Evolutionary conservation across 192 early-diverging fungal genomes (phyloP).

Genomic region (Haplosporangium gracile): DNA sequence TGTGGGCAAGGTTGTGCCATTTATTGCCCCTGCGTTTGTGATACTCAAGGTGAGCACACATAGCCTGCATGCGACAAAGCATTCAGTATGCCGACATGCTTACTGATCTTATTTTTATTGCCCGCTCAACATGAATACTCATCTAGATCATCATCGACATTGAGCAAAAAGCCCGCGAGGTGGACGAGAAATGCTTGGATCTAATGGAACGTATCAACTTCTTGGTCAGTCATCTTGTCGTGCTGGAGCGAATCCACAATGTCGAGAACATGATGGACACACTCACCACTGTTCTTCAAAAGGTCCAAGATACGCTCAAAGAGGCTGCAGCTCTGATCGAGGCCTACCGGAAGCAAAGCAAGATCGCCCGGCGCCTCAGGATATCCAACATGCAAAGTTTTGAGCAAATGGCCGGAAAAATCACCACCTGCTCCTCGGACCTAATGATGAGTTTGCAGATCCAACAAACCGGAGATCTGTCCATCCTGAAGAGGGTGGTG

Average conservation of each 20-base stretch:
- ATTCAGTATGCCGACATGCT: not conserved
- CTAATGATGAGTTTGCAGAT: constrained; percentile 64
- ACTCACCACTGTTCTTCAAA: constrained; percentile 38
- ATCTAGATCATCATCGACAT: constrained; percentile 59
- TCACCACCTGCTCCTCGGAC: constrained; percentile 55
- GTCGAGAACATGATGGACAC: constrained; percentile 26
- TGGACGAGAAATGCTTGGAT: constrained; percentile 59
- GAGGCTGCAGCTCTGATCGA: constrained; percentile 53
- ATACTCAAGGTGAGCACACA: constrained; percentile 47
- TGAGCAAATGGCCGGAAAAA: constrained; percentile 27
- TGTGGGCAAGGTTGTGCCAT: constrained; percentile 49
- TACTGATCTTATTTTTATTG: not conserved
- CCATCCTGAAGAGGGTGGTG: constrained; percentile 35
- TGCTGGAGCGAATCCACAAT: constrained; percentile 41
- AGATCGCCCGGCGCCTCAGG: constrained; percentile 59
- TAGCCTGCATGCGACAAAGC: not conserved
- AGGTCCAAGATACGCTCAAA: constrained; percentile 57
- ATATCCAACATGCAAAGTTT: constrained; percentile 62
- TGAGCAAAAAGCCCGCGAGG: constrained; percentile 58
- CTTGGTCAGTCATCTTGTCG: constrained; percentile 57
- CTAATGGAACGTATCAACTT: constrained; percentile 66
- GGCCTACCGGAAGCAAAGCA: constrained; percentile 59
- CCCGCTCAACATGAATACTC: not conserved
- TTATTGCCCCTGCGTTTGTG: constrained; percentile 60
- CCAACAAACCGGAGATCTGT: constrained; percentile 60